These are phyloP conservation scores for Podaxis sp. DNA, from an alignment of 768 basidiomycete species.

Conservation along the genomic window DNA sequence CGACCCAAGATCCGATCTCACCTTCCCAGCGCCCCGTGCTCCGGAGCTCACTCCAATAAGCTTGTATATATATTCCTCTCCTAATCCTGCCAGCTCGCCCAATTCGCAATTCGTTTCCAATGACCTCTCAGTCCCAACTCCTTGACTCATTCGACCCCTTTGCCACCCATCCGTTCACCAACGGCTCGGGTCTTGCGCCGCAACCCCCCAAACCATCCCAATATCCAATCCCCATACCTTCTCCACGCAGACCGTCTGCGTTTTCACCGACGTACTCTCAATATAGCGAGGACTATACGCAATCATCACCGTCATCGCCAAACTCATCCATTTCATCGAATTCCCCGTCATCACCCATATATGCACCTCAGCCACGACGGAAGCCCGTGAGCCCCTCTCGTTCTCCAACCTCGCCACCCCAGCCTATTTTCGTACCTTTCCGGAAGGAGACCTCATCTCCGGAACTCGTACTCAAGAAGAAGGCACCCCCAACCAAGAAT, in stretches of 20 bases:
- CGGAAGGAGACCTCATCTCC: slow-evolving; percentile 50
- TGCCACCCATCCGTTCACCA: slow-evolving; percentile 56
- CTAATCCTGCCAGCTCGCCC: background rate
- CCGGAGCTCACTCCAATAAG: background rate
- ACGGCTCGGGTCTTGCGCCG: slow-evolving; percentile 33
- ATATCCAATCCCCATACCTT: slow-evolving; percentile 39
- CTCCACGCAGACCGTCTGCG: slow-evolving; percentile 18
- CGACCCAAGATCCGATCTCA: slow-evolving; percentile 9
- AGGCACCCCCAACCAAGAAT: slow-evolving; percentile 14
- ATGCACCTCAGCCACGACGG: slow-evolving; percentile 25
- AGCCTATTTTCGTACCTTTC: slow-evolving; percentile 49
- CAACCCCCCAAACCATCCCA: slow-evolving; percentile 42
- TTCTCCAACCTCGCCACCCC: slow-evolving; percentile 14
- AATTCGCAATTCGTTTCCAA: slow-evolving; percentile 9
- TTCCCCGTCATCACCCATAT: slow-evolving; percentile 15
- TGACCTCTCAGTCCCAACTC: slow-evolving; percentile 21
- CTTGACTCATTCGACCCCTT: slow-evolving; percentile 53
- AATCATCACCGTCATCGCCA: slow-evolving; percentile 19
- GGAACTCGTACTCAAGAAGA: slow-evolving; percentile 44
- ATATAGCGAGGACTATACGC: slow-evolving; percentile 10
- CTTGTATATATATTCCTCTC: slow-evolving; percentile 1
- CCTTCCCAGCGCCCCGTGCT: background rate
- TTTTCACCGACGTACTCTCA: slow-evolving; percentile 14
- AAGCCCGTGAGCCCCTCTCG: slow-evolving; percentile 12
- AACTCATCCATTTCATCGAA: slow-evolving; percentile 16